These are phyloP conservation scores for Conticribra guillardii DNA, from an alignment of 108 stramenopile genomes.

Conservation along the genomic window DNA sequence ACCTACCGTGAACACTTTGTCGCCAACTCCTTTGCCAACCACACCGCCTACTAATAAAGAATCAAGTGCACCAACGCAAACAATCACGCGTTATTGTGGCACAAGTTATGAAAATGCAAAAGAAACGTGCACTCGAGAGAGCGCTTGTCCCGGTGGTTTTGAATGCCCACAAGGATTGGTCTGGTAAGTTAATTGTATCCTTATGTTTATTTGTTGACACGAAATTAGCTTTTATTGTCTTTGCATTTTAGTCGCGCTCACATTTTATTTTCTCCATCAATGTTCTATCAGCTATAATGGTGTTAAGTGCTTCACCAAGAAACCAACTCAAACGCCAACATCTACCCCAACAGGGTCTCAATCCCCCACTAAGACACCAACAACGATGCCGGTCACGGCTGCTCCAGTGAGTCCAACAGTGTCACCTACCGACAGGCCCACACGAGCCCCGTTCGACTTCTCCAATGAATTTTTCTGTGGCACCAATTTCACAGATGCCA, in stretches of 20 bases:
- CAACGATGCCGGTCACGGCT: slow-evolving; percentile 5
- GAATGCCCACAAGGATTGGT: slow-evolving; percentile 18
- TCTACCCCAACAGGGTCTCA: background rate
- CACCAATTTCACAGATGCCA: slow-evolving; percentile 14
- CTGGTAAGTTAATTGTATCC: slow-evolving; percentile 17
- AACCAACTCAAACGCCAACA: slow-evolving; percentile 12
- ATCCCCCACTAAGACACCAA: background rate
- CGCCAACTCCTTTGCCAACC: background rate
- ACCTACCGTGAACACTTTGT: too few relatives aligned
- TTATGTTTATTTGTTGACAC: too few relatives aligned
- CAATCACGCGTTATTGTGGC: slow-evolving; percentile 22
- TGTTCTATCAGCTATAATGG: slow-evolving; percentile 4
- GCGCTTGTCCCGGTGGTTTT: slow-evolving; percentile 25
- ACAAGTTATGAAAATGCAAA: slow-evolving; percentile 15
- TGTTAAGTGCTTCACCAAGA: slow-evolving; percentile 20
- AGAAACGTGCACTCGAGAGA: slow-evolving; percentile 4
- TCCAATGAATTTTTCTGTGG: slow-evolving; percentile 26
- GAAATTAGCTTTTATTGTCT: too few relatives aligned
- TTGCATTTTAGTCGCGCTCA: too few relatives aligned
- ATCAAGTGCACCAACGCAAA: background rate
- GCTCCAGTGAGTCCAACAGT: slow-evolving; percentile 16
- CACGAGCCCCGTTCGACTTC: slow-evolving; percentile 26
- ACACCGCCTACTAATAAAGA: background rate
- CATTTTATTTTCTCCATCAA: too few relatives aligned
- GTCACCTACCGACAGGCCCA: slow-evolving; percentile 16